Evolutionary conservation across 176 grass and related monocot genomes (phyloP).

Genomic region (Triticum urartu): DNA sequence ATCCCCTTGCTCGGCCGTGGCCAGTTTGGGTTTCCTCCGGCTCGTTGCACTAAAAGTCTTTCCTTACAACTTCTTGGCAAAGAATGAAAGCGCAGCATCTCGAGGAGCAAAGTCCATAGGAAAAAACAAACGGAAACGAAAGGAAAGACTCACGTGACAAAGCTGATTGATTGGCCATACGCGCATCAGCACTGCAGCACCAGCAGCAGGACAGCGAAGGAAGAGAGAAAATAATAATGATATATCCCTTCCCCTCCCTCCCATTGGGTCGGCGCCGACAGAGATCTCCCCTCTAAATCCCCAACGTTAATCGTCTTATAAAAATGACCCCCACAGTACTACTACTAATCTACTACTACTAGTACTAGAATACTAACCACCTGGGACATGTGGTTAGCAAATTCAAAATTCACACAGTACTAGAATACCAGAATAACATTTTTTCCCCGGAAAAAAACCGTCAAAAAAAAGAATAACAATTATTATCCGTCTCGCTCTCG

Average conservation of each 20-base stretch:
- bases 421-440: too few relatives aligned
- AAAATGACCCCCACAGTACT: not conserved
- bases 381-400: too few relatives aligned
- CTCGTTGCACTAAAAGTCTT: not conserved
- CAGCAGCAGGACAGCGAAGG: not conserved
- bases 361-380: not conserved
- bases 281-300: conserved; percentile 18
- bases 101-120: not conserved
- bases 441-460: too few relatives aligned
- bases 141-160: conserved; percentile 10
- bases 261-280: conserved; percentile 23
- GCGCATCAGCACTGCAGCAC: not conserved
- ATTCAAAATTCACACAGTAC: too few relatives aligned
- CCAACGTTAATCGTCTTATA: not conserved
- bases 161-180: not conserved
- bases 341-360: not conserved
- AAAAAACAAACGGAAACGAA: not conserved
- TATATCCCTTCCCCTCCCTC: not conserved
- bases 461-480: too few relatives aligned
- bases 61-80: too few relatives aligned
- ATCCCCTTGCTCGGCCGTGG: not conserved
- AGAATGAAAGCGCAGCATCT: too few relatives aligned
- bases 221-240: not conserved
- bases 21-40: too few relatives aligned
- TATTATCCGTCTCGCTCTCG: too few relatives aligned